phyloP scores from a whole-genome alignment of 2,329 filamentous ascomycete species.

The Cladorrhinum sp. region DNA sequence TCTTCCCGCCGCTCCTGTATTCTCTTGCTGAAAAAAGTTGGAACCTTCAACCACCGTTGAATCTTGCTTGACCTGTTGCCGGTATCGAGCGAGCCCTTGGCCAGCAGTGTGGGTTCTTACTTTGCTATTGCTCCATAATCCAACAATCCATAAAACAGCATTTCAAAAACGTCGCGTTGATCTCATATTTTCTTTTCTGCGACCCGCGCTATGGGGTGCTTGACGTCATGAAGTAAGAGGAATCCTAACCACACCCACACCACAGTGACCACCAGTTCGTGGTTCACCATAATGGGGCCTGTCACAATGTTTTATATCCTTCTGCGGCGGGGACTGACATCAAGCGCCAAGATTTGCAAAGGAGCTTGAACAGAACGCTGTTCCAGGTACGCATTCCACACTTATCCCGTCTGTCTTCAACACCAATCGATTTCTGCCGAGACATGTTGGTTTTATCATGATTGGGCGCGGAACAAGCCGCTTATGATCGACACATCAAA shows the following conservation, averaged over 20 bases:
- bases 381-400: conserved; percentile 59
- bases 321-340: conserved; percentile 16
- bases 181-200: conserved; percentile 1
- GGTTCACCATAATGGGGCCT: not conserved
- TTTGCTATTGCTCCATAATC: not conserved
- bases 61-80: not conserved
- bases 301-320: not conserved
- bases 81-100: not conserved
- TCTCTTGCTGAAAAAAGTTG: conserved; percentile 8
- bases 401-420: not conserved
- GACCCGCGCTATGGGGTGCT: conserved; percentile 13
- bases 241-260: not conserved
- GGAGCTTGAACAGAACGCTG: conserved; percentile 81
- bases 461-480: conserved; percentile 9
- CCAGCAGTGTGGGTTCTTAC: not conserved
- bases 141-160: no score
- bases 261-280: not conserved
- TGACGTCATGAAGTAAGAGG: conserved; percentile 31
- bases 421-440: conserved; percentile 3
- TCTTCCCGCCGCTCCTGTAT: not conserved
- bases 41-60: conserved; percentile 7
- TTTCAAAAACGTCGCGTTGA: not conserved
- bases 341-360: conserved; percentile 60
- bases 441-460: not conserved
- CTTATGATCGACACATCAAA: not conserved